phyloP scores from a whole-genome alignment of 2,329 filamentous ascomycete species.

The Macroventuria anomochaeta region DNA sequence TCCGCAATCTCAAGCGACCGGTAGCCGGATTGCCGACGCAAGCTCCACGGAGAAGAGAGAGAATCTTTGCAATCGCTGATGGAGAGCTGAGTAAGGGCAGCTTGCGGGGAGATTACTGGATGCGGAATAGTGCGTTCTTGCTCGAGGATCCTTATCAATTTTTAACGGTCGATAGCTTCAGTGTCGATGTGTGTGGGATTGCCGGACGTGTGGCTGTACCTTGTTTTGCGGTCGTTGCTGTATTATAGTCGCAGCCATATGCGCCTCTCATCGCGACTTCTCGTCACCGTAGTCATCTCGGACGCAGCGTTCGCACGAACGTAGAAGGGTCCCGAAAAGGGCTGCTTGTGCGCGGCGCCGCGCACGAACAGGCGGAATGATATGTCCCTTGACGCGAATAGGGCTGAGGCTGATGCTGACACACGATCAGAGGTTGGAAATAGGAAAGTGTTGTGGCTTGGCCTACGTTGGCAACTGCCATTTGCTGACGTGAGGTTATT shows the following conservation, averaged over 20 bases:
- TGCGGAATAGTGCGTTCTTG: background rate
- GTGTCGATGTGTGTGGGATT: background rate
- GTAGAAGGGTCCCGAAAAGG: background rate
- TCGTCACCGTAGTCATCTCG: conserved; percentile 5
- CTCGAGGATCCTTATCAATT: background rate
- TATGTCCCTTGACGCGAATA: background rate
- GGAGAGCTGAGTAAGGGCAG: conserved; percentile 32
- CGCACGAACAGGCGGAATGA: background rate
- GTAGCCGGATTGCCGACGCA: conserved; percentile 10
- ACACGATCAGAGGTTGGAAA: background rate
- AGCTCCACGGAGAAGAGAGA: conserved; percentile 8
- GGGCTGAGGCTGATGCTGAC: conserved; percentile 19
- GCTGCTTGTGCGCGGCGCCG: background rate
- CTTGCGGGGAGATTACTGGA: conserved; percentile 19
- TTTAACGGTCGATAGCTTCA: background rate
- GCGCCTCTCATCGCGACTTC: background rate
- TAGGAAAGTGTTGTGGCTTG: conserved; percentile 1
- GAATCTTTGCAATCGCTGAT: conserved; percentile 26
- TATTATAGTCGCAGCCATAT: background rate
- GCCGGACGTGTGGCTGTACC: background rate
- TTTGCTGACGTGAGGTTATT: conserved; percentile 14
- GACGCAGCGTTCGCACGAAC: conserved; percentile 5
- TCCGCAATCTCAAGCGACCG: conserved; percentile 24
- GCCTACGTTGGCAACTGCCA: background rate
- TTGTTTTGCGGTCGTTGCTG: background rate